phyloP scores from a whole-genome alignment of 805 yeast genomes.

The Candida krabiensis region DNA sequence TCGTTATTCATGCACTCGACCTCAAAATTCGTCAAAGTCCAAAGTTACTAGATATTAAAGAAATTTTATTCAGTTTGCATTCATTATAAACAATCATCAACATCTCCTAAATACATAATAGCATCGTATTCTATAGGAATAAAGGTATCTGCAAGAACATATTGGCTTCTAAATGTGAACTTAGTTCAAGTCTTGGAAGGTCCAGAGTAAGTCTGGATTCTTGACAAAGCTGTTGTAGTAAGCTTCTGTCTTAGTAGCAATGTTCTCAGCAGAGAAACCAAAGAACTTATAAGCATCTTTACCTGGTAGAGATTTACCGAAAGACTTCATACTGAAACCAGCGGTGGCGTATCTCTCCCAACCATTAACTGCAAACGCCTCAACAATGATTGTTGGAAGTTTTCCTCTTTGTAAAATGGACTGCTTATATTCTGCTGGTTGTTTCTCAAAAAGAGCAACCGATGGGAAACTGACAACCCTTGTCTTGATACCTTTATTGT shows the following conservation, averaged over 20 bases:
- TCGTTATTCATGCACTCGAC: too few species aligned
- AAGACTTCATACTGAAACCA: conserved; percentile 89
- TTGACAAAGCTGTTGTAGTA: conserved; percentile 18
- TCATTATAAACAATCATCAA: too few species aligned
- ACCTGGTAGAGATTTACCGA: conserved; percentile 94
- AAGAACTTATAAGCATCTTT: conserved; percentile 75
- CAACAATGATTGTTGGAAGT: conserved; percentile 80
- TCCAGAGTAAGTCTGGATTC: conserved; percentile 21
- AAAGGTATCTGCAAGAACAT: too few species aligned
- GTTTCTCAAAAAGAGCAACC: conserved; percentile 81
- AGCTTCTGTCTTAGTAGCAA: conserved; percentile 46
- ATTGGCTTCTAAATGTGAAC: too few species aligned
- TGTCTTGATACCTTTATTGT: conserved; percentile 61
- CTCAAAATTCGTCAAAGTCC: too few species aligned
- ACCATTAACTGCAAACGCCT: conserved; percentile 84
- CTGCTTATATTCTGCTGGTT: conserved; percentile 75
- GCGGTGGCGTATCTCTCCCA: conserved; percentile 95
- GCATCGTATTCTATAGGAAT: too few species aligned
- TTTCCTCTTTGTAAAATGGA: conserved; percentile 84
- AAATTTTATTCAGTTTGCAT: too few species aligned
- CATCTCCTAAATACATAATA: too few species aligned
- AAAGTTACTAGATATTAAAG: too few species aligned
- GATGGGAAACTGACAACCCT: conserved; percentile 90
- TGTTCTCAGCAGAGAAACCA: conserved; percentile 88
- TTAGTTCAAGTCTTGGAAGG: conserved; percentile 28